Evolutionary conservation across 2,329 filamentous ascomycete genomes (phyloP).

Genomic region (Boeremia lycopersici): DNA sequence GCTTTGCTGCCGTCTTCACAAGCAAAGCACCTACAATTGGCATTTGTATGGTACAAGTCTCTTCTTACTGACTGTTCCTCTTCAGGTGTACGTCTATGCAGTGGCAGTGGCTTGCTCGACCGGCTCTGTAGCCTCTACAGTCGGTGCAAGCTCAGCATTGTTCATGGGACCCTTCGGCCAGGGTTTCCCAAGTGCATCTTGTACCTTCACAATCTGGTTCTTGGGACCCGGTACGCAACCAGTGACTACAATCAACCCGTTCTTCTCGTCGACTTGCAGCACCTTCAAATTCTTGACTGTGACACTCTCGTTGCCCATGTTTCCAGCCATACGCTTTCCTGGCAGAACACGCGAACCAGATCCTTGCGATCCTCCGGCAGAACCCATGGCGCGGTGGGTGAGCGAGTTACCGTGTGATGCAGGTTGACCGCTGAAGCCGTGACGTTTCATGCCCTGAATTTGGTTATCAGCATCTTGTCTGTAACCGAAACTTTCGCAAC

Average conservation of each 20-base stretch:
- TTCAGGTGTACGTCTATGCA: not conserved
- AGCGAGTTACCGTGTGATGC: conserved; percentile 95
- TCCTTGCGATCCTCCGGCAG: conserved; percentile 86
- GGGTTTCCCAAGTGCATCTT: conserved; percentile 89
- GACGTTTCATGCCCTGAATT: conserved; percentile 83
- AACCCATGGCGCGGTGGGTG: conserved; percentile 91
- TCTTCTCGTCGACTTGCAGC: conserved; percentile 82
- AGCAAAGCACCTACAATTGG: not conserved
- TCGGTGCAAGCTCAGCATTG: conserved; percentile 26
- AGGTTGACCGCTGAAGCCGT: conserved; percentile 86
- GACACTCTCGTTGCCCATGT: conserved; percentile 88
- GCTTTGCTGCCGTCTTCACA: not conserved
- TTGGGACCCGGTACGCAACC: conserved; percentile 87
- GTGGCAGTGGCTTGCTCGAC: conserved; percentile 18
- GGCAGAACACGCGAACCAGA: conserved; percentile 90
- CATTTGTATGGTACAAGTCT: conserved; percentile 5
- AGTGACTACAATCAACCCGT: conserved; percentile 86
- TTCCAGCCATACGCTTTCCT: conserved; percentile 96
- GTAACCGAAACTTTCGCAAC: too few relatives aligned
- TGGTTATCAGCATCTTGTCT: conserved; percentile 7
- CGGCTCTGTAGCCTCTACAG: conserved; percentile 15
- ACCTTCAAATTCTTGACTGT: conserved; percentile 93
- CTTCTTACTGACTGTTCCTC: not conserved
- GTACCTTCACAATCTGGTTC: conserved; percentile 80
- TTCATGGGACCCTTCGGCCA: conserved; percentile 62